These are phyloP conservation scores for Kalanchoe fedtschenkoi DNA, from an alignment of 164 flowering plant genomes.

Conservation along the genomic window DNA sequence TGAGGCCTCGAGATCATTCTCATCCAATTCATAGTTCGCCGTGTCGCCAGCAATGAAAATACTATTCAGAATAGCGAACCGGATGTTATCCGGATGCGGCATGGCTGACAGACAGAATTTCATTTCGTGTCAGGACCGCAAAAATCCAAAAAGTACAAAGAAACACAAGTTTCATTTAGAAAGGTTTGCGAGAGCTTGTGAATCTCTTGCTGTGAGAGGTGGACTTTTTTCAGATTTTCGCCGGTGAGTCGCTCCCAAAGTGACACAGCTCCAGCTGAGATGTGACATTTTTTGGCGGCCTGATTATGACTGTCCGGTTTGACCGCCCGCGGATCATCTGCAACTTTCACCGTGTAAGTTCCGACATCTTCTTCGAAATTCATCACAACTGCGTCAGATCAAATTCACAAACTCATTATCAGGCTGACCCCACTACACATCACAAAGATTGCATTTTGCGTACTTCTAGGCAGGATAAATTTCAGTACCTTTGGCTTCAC, in stretches of 20 bases:
- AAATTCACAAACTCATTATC: neutral
- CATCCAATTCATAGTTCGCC: conserved; percentile 9
- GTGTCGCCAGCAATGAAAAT: conserved; percentile 12
- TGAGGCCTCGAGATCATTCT: conserved; percentile 16
- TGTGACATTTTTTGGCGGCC: conserved; percentile 18
- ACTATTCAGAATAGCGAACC: conserved; percentile 10
- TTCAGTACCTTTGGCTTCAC: conserved; percentile 15
- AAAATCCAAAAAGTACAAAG: no score
- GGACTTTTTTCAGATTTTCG: neutral
- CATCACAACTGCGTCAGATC: conserved; percentile 13
- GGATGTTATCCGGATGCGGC: conserved; percentile 14
- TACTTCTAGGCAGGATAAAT: neutral
- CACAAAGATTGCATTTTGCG: neutral
- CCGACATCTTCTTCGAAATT: conserved; percentile 18
- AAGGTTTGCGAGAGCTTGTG: no score
- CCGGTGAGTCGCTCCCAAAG: neutral
- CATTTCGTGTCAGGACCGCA: no score
- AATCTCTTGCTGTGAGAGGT: neutral
- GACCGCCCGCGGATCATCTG: conserved; percentile 29
- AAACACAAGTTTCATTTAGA: no score
- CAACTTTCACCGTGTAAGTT: no score
- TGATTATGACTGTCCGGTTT: conserved; percentile 19
- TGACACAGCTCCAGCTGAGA: neutral
- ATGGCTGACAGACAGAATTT: conserved; percentile 7
- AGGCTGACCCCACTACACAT: neutral